Evolutionary conservation across 2,329 filamentous ascomycete species (phyloP).

Genomic region (Scedosporium minutisporum): DNA sequence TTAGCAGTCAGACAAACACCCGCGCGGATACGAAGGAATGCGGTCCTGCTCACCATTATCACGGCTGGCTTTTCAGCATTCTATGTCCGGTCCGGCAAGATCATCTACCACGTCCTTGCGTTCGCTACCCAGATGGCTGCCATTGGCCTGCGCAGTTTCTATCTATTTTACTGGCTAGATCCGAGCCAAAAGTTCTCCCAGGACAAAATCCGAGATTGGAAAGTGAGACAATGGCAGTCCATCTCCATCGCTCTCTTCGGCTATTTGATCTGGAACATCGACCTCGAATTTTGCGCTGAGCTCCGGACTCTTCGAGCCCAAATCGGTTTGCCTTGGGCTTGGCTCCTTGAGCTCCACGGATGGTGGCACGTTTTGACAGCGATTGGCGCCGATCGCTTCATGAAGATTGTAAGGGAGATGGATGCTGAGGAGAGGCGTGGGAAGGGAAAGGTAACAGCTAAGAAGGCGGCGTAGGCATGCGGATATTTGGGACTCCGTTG

Average conservation of each 20-base stretch:
- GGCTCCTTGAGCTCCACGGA: slow-evolving; percentile 48
- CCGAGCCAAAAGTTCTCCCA: slow-evolving; percentile 16
- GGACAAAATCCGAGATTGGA: slow-evolving; percentile 17
- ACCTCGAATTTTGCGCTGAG: slow-evolving; percentile 39
- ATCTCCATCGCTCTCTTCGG: slow-evolving; percentile 28
- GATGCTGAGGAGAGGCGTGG: slow-evolving; percentile 13
- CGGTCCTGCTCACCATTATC: slow-evolving; percentile 27
- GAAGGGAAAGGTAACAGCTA: slow-evolving; percentile 5
- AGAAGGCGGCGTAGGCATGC: not conserved
- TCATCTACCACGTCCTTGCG: slow-evolving; percentile 31
- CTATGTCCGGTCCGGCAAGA: slow-evolving; percentile 31
- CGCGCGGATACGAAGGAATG: slow-evolving; percentile 19
- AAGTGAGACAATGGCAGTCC: slow-evolving; percentile 17
- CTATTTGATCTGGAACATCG: slow-evolving; percentile 48
- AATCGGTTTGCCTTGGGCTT: slow-evolving; percentile 45
- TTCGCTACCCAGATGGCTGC: slow-evolving; percentile 25
- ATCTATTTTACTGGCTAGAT: slow-evolving; percentile 22
- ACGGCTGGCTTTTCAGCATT: slow-evolving; percentile 28
- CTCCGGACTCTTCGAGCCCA: slow-evolving; percentile 33
- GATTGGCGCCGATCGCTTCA: slow-evolving; percentile 36
- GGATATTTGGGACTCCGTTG: no score
- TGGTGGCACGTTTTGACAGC: slow-evolving; percentile 57
- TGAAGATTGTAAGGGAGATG: slow-evolving; percentile 21
- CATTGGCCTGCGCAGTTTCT: slow-evolving; percentile 22
- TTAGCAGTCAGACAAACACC: slow-evolving; percentile 33